Base-by-base conservation (phyloP, 805 yeast genomes). In the Sugiyamaella marilandica region DNA sequence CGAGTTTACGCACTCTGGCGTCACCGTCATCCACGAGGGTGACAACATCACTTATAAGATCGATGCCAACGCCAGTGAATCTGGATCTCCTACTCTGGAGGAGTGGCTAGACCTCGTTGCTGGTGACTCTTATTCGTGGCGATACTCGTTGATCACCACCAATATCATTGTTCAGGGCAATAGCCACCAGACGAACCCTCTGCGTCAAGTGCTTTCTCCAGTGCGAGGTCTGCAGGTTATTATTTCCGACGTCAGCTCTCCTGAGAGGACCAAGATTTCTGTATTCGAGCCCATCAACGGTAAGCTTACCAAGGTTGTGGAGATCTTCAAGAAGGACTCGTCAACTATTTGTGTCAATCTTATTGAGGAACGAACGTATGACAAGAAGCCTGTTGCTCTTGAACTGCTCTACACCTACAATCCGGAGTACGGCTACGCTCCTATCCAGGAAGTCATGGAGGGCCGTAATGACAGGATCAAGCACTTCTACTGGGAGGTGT, bases 401-500 rank as follows among this genome's bases (percentile, higher is more conserved):
- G 82, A 85, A 59, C 80, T 94, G 72, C 75, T 82, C 59, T 95
- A 85, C 81, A 80, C 74, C 50, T 94, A 85, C 75, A 77, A 82
- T 63, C 88, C 96, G 29, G 78, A 80, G 49, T 87, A 85, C 68
- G 99, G 99, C n/a, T 91, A 85, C 67, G 95, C 97, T 55, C 98
- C 99, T 66, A 86, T 94, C 61, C 76, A 83, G 59, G 99, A 94
- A 74, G 81, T 85, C 36, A 85, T 88, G 84, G 87, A 83, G 59
- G 94, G 84, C 64, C 84, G 99, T 77, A 94, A 94, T 73, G 81
- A 81, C 55, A 82, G 98, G 71, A 92, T 95, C 73, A 94, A 94
- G 76, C 83, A 84, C 71, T 88, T 94, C 77, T 94, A 94, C 82
- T 94, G 99, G 99, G 84, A 84, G 68, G 77, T 92, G 65, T 94